These are phyloP conservation scores for Saccharomycopsis crataegensis DNA, from an alignment of 1,139 yeast species.

Conservation along the genomic window DNA sequence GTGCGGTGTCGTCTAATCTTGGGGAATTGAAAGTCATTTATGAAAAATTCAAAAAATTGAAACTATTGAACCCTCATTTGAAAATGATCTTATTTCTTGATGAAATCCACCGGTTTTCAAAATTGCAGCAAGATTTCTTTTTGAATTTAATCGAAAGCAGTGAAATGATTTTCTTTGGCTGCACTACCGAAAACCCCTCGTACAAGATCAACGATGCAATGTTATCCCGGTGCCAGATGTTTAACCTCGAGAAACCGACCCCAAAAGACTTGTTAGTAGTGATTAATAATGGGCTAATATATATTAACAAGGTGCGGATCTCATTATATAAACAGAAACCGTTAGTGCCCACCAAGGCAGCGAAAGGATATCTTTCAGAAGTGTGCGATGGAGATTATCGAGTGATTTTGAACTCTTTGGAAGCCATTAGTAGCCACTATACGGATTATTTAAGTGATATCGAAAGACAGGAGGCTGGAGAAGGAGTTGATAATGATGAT, in stretches of 20 bases:
- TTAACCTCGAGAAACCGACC: slow-evolving; percentile 62
- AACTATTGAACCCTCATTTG: slow-evolving; percentile 21
- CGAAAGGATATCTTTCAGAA: slow-evolving; percentile 63
- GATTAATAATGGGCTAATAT: slow-evolving; percentile 53
- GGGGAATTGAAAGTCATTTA: slow-evolving; percentile 66
- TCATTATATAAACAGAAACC: slow-evolving; percentile 25
- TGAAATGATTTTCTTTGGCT: slow-evolving; percentile 68
- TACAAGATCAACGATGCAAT: slow-evolving; percentile 84
- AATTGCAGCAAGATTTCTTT: slow-evolving; percentile 82
- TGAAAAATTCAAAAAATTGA: slow-evolving; percentile 53
- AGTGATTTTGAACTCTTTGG: slow-evolving; percentile 71
- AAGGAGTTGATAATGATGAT: neutral
- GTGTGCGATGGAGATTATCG: slow-evolving; percentile 90
- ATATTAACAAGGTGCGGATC: slow-evolving; percentile 53
- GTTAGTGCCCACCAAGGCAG: slow-evolving; percentile 47
- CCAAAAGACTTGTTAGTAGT: slow-evolving; percentile 50
- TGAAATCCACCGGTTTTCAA: slow-evolving; percentile 88
- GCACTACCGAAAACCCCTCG: slow-evolving; percentile 96
- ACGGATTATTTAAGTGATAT: neutral
- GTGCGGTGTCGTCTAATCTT: slow-evolving; percentile 77
- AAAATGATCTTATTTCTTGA: slow-evolving; percentile 80
- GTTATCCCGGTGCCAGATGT: slow-evolving; percentile 81
- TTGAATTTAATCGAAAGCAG: slow-evolving; percentile 70
- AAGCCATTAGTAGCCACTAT: slow-evolving; percentile 35
- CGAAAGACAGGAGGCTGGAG: slow-evolving; percentile 1